Base-by-base conservation (phyloP, 129 eudicot genomes). In the Scalesia atractyloides region DNA sequence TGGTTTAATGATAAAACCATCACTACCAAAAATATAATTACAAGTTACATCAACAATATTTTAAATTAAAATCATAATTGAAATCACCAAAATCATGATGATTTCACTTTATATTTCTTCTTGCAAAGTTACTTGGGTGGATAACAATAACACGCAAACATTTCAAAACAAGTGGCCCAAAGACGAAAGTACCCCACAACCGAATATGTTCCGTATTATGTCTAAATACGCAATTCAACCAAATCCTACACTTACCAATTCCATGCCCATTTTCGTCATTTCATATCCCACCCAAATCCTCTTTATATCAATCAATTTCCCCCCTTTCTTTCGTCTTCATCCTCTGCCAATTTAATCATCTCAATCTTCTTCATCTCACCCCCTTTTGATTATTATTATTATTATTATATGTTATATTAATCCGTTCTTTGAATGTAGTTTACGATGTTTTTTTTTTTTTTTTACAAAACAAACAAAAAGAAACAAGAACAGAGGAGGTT, bases 191-290 rank as follows among this genome's bases (percentile, higher is more conserved):
- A 64, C 74, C 82, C 80, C 51, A 26, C 65, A 51, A 52, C 10
- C 47, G 82, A 72, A 82, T 73, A 60, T 62, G 5, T 53, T 18
- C 8, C 14, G 3, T 9, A 49, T 74, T 4, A 26, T 48, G 85
- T 76, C 91, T 66, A 79, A 49, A 64, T 89, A 73, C 91, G 80
- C 54, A 26, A 60, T 54, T 19, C 24, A 18, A 3, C 62, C 33
- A 49, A 9, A 39, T 68, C 69, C 10, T 49, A 65, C 78, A 49
- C 82, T 76, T 63, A 64, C 86, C 64, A 78, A 81, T 73, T 26
- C 79, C 52, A 18, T 7, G 79, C 81, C 86, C 82, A 53, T 75
- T 74, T 39, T 63, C 49, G 96, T 90, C 88, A 82, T 80, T 85
- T 86, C 61, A 15, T 69, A 33, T 52, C 22, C 53, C 68, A 54